phyloP scores from a whole-genome alignment of 148 eudicot genomes.

The Rhododendron ferrugineum region DNA sequence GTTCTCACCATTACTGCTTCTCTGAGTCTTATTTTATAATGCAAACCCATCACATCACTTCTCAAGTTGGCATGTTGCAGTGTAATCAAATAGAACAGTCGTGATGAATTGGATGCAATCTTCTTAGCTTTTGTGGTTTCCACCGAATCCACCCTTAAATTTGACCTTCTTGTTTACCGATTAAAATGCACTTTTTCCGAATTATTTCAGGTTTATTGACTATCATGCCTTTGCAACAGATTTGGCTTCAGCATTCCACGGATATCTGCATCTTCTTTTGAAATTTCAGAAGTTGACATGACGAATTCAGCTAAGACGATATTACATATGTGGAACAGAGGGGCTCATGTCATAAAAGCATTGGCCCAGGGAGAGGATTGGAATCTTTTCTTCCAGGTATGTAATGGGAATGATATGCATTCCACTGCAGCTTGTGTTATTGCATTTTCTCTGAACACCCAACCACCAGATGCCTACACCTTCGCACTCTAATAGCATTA shows the following conservation, averaged over 20 bases:
- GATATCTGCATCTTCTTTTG: constrained; percentile 49
- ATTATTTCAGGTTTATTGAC: constrained; percentile 22
- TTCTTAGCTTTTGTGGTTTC: background rate
- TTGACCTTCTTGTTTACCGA: background rate
- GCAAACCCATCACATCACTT: background rate
- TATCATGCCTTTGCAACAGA: constrained; percentile 29
- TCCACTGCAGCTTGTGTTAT: background rate
- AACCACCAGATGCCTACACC: background rate
- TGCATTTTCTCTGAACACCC: background rate
- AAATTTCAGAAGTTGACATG: constrained; percentile 52
- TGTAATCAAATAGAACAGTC: background rate
- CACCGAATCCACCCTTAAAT: background rate
- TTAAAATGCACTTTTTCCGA: background rate
- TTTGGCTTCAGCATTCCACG: constrained; percentile 42
- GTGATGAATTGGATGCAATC: background rate
- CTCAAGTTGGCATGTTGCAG: background rate
- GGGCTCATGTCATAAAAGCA: constrained; percentile 29
- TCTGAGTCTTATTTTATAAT: background rate
- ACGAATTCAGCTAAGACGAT: constrained; percentile 27
- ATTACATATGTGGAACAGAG: constrained; percentile 49
- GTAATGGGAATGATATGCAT: background rate
- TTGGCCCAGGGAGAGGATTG: constrained; percentile 80
- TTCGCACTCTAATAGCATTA: background rate
- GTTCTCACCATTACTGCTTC: background rate
- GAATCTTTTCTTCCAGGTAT: constrained; percentile 70